phyloP scores from a whole-genome alignment of 768 basidiomycete genomes.

The Rhodotorula sphaerocarpa region DNA sequence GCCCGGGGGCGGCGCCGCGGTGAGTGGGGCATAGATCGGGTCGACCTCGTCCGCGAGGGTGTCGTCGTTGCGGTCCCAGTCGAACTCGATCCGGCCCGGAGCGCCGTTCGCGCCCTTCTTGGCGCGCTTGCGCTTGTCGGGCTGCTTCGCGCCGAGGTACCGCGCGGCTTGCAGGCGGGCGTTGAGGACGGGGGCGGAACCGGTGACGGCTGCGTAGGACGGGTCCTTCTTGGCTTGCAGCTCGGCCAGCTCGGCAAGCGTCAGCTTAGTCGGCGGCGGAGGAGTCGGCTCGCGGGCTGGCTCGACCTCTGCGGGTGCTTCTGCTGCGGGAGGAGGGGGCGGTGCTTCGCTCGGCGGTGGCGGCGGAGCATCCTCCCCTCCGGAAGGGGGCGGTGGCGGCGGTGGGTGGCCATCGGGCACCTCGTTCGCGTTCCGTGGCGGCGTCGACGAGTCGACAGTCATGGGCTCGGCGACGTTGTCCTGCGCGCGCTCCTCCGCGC shows the following conservation, averaged over 20 bases:
- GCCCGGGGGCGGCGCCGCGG: conserved; percentile 4
- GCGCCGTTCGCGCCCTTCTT: conserved; percentile 59
- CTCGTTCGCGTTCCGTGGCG: conserved; percentile 4
- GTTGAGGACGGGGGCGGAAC: conserved; percentile 12
- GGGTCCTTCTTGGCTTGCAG: not conserved
- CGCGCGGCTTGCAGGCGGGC: conserved; percentile 48
- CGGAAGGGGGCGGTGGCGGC: conserved; percentile 48
- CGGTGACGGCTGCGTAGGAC: not conserved
- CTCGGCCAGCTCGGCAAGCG: conserved; percentile 28
- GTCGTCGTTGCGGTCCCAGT: conserved; percentile 96
- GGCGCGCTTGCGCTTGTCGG: conserved; percentile 65
- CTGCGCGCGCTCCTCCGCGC: not conserved
- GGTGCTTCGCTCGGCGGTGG: conserved; percentile 25
- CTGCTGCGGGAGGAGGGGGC: not conserved
- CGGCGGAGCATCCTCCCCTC: too few relatives aligned
- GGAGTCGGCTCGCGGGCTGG: not conserved
- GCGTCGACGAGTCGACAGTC: not conserved
- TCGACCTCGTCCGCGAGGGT: conserved; percentile 54
- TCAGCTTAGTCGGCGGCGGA: conserved; percentile 14
- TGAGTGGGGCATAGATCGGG: conserved; percentile 35
- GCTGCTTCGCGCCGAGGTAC: conserved; percentile 78
- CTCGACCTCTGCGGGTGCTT: not conserved
- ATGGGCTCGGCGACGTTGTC: not conserved
- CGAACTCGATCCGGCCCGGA: conserved; percentile 92
- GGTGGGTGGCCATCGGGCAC: conserved; percentile 48